Evolutionary conservation across 305 asterid species (phyloP).

Genomic region (Caryopteris hybrid): DNA sequence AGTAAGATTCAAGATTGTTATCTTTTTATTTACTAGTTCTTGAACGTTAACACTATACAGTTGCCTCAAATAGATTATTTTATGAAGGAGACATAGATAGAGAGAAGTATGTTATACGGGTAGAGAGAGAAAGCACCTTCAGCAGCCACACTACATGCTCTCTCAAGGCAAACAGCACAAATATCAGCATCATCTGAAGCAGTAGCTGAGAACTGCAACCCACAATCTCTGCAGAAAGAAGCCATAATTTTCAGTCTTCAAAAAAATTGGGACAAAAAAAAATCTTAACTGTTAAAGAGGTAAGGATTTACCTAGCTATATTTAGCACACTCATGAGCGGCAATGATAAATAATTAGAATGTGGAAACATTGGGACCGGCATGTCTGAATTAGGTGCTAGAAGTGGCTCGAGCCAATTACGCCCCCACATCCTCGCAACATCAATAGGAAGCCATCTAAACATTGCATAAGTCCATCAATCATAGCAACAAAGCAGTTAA

Average conservation of each 20-base stretch:
- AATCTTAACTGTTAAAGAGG: neutral
- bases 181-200: conserved; percentile 25
- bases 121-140: conserved; percentile 41
- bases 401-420: conserved; percentile 93
- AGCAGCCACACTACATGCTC: conserved; percentile 86
- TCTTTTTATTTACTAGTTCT: no score
- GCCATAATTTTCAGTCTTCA: neutral
- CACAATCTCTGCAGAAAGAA: conserved; percentile 58
- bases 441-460: conserved; percentile 93
- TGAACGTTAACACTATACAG: no score
- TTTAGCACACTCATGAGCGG: conserved; percentile 89
- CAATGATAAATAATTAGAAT: conserved; percentile 74
- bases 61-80: no score
- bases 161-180: conserved; percentile 50
- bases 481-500: neutral
- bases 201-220: conserved; percentile 63
- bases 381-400: conserved; percentile 65
- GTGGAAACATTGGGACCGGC: conserved; percentile 58
- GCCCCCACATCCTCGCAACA: conserved; percentile 96
- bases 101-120: no score
- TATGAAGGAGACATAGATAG: no score
- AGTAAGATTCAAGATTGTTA: neutral
- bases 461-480: conserved; percentile 10
- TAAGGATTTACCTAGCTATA: conserved; percentile 70
- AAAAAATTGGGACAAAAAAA: neutral